Conservation (phyloP, 2,329 filamentous ascomycete species). For the Pyrenophora graminea region DNA sequence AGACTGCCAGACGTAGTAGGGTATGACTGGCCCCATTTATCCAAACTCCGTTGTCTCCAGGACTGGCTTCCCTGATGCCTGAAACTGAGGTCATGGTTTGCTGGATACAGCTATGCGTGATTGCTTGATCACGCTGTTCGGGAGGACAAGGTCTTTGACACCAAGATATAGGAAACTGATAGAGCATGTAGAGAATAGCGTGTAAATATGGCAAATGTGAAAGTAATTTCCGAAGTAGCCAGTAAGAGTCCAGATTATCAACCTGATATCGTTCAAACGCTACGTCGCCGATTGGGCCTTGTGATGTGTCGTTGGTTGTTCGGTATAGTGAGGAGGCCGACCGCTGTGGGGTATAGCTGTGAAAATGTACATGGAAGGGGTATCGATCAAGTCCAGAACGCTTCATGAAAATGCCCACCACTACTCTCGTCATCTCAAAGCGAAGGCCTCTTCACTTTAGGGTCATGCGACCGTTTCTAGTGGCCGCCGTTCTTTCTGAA, state of each 20-base stretch:
- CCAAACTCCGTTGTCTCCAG: no score
- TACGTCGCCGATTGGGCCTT: not conserved
- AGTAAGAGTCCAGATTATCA: not conserved
- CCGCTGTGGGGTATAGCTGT: constrained; percentile 5
- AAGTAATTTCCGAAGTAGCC: not conserved
- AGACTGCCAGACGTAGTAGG: no score
- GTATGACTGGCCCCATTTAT: no score
- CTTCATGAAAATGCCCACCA: constrained; percentile 6
- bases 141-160: no score
- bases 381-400: constrained; percentile 36
- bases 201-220: not conserved
- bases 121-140: no score
- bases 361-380: constrained; percentile 33
- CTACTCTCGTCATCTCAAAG: constrained; percentile 6
- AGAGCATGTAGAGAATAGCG: not conserved
- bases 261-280: not conserved
- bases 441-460: not conserved
- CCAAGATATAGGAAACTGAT: not conserved
- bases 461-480: constrained; percentile 24
- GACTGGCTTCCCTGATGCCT: no score
- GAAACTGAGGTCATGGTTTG: no score
- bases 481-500: constrained; percentile 73
- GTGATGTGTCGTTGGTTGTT: constrained; percentile 1
- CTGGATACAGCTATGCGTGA: no score
- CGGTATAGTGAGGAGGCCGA: not conserved